Conservation (phyloP, 495 filamentous ascomycete species). For the Penicillium turbatum region DNA sequence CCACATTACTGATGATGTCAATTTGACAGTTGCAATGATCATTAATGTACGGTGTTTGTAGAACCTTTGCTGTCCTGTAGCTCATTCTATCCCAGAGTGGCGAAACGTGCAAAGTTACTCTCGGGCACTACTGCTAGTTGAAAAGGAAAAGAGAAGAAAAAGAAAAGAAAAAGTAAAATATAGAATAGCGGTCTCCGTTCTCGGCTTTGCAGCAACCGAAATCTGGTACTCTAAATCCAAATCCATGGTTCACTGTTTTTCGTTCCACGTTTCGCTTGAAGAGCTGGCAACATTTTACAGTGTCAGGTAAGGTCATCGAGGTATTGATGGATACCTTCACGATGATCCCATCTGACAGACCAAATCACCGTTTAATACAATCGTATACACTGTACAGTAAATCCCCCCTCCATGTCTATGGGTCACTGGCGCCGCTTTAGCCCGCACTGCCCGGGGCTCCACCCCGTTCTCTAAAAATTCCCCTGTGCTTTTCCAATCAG, state of each 20-base stretch:
- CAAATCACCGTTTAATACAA: neutral
- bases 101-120: neutral
- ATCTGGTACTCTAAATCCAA: constrained; percentile 8
- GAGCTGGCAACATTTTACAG: neutral
- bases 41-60: neutral
- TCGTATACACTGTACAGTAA: constrained; percentile 2
- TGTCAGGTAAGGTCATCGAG: constrained; percentile 1
- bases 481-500: constrained; percentile 19
- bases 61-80: neutral
- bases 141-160: neutral
- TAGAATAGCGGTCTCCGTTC: constrained; percentile 12
- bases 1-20: constrained; percentile 14
- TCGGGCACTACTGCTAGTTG: constrained; percentile 1
- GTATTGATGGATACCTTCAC: neutral
- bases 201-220: constrained; percentile 7
- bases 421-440: constrained; percentile 37
- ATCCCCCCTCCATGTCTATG: constrained; percentile 40
- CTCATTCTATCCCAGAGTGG: constrained; percentile 2
- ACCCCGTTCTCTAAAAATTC: constrained; percentile 21
- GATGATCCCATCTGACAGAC: neutral
- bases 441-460: constrained; percentile 25
- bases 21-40: neutral
- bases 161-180: neutral
- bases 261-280: neutral
- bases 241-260: neutral